Percentiles rank a stretch among this genome's conserved stretches.
phyloP scores from a whole-genome alignment of 805 yeast species.

The Zygosaccharomyces rouxii region DNA sequence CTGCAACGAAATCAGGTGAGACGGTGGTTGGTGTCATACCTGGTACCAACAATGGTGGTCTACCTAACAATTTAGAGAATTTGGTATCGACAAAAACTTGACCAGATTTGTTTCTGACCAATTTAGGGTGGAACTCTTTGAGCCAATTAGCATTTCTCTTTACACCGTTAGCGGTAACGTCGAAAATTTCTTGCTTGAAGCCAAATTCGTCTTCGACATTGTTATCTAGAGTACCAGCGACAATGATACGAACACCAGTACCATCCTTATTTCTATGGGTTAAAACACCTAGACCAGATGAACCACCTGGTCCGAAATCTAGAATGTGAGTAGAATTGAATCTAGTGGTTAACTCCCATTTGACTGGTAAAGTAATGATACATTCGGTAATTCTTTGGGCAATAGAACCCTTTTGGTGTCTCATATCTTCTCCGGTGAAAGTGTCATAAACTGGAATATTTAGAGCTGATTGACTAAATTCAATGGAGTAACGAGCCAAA shows the following conservation, averaged over 20 bases:
- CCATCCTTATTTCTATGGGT: slow-evolving; percentile 98
- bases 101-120: slow-evolving; percentile 68
- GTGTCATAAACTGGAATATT: slow-evolving; percentile 91
- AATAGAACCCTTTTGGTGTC: slow-evolving; percentile 50
- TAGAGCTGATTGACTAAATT: slow-evolving; percentile 51
- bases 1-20: slow-evolving; percentile 88
- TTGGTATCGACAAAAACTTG: slow-evolving; percentile 87
- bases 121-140: slow-evolving; percentile 77
- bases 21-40: slow-evolving; percentile 99
- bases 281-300: slow-evolving; percentile 91
- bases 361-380: slow-evolving; percentile 83
- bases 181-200: slow-evolving; percentile 91
- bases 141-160: slow-evolving; percentile 91
- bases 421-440: slow-evolving; percentile 74
- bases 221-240: slow-evolving; percentile 85
- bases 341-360: slow-evolving; percentile 89
- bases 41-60: slow-evolving; percentile 95
- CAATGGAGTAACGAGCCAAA: slow-evolving; percentile 52
- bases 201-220: slow-evolving; percentile 81
- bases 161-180: slow-evolving; percentile 56
- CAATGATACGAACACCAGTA: slow-evolving; percentile 90
- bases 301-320: slow-evolving; percentile 99
- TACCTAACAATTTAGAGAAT: slow-evolving; percentile 84
- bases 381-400: slow-evolving; percentile 70
- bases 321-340: slow-evolving; percentile 81